Evolutionary conservation across 805 yeast genomes (phyloP).

Genomic region (Zygoascus bituminiphila): DNA sequence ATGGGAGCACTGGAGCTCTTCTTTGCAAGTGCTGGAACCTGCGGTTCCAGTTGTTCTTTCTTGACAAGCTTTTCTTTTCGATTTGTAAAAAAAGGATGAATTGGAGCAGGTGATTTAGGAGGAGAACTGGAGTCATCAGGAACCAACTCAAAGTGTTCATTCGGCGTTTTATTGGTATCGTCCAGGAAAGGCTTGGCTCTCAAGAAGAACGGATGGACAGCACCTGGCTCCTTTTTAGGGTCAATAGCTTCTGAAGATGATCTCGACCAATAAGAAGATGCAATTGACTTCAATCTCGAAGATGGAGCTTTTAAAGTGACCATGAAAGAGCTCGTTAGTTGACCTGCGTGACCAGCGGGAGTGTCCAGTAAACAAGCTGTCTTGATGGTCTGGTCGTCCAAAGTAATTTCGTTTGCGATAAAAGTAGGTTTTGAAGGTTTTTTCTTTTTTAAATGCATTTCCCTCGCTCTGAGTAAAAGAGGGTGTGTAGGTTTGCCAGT

Average conservation of each 20-base stretch:
- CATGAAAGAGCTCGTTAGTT: neutral
- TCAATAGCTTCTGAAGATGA: neutral
- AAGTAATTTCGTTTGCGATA: too few relatives aligned
- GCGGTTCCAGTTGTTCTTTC: neutral
- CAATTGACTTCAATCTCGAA: neutral
- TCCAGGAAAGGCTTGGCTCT: neutral
- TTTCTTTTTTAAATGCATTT: too few relatives aligned
- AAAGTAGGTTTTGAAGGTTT: too few relatives aligned
- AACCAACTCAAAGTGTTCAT: neutral
- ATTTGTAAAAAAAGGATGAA: constrained; percentile 8
- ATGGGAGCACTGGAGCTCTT: neutral
- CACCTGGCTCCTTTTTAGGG: neutral
- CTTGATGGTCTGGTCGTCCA: too few relatives aligned
- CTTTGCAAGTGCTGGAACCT: neutral
- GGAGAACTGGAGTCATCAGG: neutral
- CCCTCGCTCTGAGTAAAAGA: neutral
- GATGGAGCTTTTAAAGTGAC: neutral
- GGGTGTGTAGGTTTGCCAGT: too few relatives aligned
- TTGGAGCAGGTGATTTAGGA: neutral
- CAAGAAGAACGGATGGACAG: constrained; percentile 11
- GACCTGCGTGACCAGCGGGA: neutral
- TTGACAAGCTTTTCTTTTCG: neutral
- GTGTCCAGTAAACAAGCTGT: too few relatives aligned
- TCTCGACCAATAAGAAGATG: neutral
- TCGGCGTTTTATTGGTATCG: neutral